Evolutionary conservation across 2,329 filamentous ascomycete species (phyloP), one percentile per base, ranked within the genome.

Genomic region (Fusarium pseudograminearum): DNA sequence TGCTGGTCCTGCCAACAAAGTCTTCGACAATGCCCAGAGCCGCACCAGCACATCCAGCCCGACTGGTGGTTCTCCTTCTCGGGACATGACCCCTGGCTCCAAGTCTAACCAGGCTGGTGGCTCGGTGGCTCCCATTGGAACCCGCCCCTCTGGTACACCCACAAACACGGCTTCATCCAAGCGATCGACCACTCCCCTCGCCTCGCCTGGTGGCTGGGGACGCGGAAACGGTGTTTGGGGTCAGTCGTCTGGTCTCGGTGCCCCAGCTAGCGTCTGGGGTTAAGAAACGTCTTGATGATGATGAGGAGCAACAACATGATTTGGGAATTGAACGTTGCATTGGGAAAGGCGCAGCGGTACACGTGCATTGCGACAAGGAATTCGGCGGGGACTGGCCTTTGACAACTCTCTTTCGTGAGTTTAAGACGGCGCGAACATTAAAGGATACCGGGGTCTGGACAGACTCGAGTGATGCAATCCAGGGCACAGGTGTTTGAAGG

Each of bases 211-310:
- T 20, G 88, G 90, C 64, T 97, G 94, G 94, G 90, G 92, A 57
- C 91, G 89, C 77, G 91, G 92, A 71, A 91, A 90, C 70, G 91
- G 90, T 40, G 93, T 95, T 46, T 97, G 94, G 94, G 92, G 93
- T 63, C 91, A 90, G 76, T 93, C 92, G 76, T 92, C 90, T 70
- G 89, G 89, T 52, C 89, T 97, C 66, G 93, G 94, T 70, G 92
- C 94, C 66, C 93, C 97, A 79, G 94, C 94, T 70, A 97, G 93
- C 70, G 95, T 98, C 73, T 98, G 94, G 94, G 94, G 94, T 74
- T 98, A 90, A 55, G 30, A 12, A 53, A 45, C 31, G 9, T 8
- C 33, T 28, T 12, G 47, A 57, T 47, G 28, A 51, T 50, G 52
- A 51, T 42, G 12, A 40, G 51, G 42, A 45, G 52, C 42, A 53